Percentiles rank a stretch among this genome's conserved stretches.
phyloP scores from a whole-genome alignment of 495 filamentous ascomycete genomes.

The Poronia punctata region DNA sequence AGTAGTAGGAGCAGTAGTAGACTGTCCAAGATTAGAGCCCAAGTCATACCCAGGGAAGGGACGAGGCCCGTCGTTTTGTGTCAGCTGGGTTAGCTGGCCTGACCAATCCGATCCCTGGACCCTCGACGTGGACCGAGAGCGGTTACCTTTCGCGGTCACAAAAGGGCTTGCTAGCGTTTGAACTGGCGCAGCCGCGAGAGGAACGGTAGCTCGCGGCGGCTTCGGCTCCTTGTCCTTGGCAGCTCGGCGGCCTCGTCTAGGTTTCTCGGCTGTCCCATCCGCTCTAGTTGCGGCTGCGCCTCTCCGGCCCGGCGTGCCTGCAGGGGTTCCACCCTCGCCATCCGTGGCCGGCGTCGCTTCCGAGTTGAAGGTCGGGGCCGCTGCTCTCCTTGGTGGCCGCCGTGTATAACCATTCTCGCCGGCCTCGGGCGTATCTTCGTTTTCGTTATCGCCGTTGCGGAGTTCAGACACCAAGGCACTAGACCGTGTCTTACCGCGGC shows the following conservation, averaged over 20 bases:
- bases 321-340: conserved; percentile 47
- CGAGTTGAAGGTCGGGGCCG: conserved; percentile 44
- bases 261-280: conserved; percentile 50
- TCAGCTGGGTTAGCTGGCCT: conserved; percentile 21
- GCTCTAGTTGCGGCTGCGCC: conserved; percentile 40
- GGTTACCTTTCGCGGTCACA: conserved; percentile 26
- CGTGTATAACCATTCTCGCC: conserved; percentile 46
- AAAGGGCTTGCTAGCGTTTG: conserved; percentile 4
- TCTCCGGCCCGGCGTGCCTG: conserved; percentile 43
- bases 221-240: conserved; percentile 36
- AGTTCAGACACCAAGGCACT: conserved; percentile 72
- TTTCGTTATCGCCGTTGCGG: conserved; percentile 50
- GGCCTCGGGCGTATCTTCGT: conserved; percentile 44
- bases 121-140: conserved; percentile 41
- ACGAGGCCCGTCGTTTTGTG: conserved; percentile 27
- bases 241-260: conserved; percentile 43
- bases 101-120: conserved; percentile 34
- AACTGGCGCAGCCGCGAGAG: conserved; percentile 35
- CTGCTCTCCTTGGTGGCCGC: conserved; percentile 46
- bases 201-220: conserved; percentile 35
- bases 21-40: conserved; percentile 14
- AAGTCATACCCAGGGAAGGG: conserved; percentile 29
- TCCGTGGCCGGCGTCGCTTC: conserved; percentile 42
- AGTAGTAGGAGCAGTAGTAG: conserved; percentile 8
- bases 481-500: conserved; percentile 57